phyloP scores from a whole-genome alignment of 768 basidiomycete genomes.

The Podaxis pistillaris region DNA sequence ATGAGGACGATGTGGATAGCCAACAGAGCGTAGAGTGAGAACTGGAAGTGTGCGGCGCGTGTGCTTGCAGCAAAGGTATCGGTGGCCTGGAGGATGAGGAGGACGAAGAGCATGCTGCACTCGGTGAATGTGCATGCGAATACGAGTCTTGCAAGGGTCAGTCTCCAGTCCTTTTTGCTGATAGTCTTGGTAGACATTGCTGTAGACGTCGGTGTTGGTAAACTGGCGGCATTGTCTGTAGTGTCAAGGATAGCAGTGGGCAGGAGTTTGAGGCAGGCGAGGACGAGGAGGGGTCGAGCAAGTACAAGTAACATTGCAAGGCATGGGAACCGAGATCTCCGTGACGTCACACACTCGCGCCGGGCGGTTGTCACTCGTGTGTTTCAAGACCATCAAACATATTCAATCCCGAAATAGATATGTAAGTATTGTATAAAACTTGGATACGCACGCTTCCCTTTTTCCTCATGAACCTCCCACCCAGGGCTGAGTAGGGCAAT shows the following conservation, averaged over 20 bases:
- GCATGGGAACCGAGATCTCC: too few relatives aligned
- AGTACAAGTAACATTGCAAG: not conserved
- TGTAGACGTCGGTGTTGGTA: not conserved
- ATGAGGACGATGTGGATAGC: conserved; percentile 61
- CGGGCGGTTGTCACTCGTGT: not conserved
- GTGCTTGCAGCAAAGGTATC: conserved; percentile 53
- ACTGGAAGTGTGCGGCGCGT: conserved; percentile 65
- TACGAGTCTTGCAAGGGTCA: conserved; percentile 27
- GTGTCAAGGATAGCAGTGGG: not conserved
- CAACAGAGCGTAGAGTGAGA: conserved; percentile 63
- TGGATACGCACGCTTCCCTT: not conserved
- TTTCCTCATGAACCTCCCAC: not conserved
- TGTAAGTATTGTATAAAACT: not conserved
- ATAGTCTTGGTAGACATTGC: not conserved
- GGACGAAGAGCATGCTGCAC: conserved; percentile 66
- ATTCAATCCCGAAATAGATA: too few relatives aligned
- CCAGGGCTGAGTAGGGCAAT: not conserved
- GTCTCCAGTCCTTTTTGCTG: conserved; percentile 9
- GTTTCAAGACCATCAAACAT: not conserved
- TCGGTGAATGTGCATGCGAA: conserved; percentile 78
- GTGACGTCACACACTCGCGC: not conserved
- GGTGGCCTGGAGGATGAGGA: conserved; percentile 71
- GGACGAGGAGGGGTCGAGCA: not conserved
- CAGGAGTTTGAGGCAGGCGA: conserved; percentile 5
- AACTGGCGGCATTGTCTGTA: not conserved